These are phyloP conservation scores for Sclerotinia glacialis DNA, from an alignment of 2,329 filamentous ascomycete species.

Conservation along the genomic window DNA sequence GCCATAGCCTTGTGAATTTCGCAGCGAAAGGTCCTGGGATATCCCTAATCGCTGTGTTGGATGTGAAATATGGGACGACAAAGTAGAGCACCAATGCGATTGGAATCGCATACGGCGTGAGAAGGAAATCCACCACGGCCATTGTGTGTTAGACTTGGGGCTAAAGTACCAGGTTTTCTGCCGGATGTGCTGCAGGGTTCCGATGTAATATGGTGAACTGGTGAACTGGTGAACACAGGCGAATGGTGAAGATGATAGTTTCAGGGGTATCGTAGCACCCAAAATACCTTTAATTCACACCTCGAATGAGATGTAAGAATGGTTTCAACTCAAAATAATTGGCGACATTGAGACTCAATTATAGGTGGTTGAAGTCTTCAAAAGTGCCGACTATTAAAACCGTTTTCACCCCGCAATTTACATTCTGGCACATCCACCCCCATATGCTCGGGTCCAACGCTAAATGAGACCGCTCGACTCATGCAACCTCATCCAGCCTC, in stretches of 20 bases:
- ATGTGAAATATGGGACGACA: constrained; percentile 38
- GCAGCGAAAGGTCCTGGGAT: constrained; percentile 54
- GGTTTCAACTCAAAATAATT: neutral
- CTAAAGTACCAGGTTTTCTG: neutral
- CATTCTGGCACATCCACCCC: neutral
- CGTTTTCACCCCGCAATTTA: constrained; percentile 16
- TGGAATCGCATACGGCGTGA: constrained; percentile 49
- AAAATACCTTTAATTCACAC: neutral
- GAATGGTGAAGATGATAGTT: neutral
- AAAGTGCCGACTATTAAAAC: constrained; percentile 11
- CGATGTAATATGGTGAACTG: neutral
- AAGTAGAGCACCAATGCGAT: constrained; percentile 45
- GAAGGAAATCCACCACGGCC: constrained; percentile 41
- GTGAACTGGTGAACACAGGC: neutral
- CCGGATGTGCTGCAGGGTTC: neutral
- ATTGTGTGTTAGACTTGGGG: constrained; percentile 25
- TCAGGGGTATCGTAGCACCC: neutral
- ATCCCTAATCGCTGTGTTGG: constrained; percentile 37
- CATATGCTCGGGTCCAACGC: constrained; percentile 1
- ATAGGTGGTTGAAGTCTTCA: neutral
- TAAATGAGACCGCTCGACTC: neutral
- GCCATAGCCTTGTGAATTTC: constrained; percentile 76
- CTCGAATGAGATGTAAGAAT: neutral
- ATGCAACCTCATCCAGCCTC: no score
- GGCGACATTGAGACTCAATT: constrained; percentile 19